Evolutionary conservation across 1,139 yeast species (phyloP), one percentile per base, ranked within the genome.

Genomic region (Yamadazyma jaroonii): DNA sequence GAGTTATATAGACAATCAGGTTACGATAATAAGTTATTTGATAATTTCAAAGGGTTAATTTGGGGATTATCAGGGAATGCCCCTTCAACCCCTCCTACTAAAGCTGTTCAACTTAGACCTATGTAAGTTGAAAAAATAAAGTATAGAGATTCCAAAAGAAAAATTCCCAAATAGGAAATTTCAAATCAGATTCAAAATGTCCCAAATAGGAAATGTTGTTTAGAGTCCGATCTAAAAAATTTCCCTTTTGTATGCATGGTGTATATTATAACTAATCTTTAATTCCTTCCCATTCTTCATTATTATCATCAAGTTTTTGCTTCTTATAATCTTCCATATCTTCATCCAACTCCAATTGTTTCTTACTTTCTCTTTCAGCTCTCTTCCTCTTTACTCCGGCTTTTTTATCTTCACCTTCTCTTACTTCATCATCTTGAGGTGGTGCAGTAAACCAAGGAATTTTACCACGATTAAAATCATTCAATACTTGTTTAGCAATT

Each of bases 381-480:
- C 74, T 72, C 63, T 76, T 75, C 56, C 78, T 71, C 58, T 74
- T 75, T 42, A 67, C 65, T 32, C 61, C 62, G 9, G 79, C 79
- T 59, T 73, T 75, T 56, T 75, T 75, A 51, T 78, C 83, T 44
- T 67, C 79, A 26, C 79, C 80, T 5, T 65, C 61, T 57, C 79
- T 68, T 12, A 60, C 74, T 42, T 67, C 73, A 36, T 73, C 79
- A 51, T 79, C 86, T 54, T 79, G 75, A 28, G 97, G 97, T 32
- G 98, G 97, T 25, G 94, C 81, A 25, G 88, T 88, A 59, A 92
- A 92, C 98, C 98, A 92, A 17, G 98, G 98, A 40, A 92, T 89
- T 57, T 89, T 88, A 44, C 98, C 98, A 62, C 98, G 79, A 65
- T 88, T 92, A 70, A 92, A 92, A 61, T 92, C 98, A 53, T 87